Evolutionary conservation across 2,329 filamentous ascomycete species (phyloP).

Genomic region (Ceratocystis lukuohia): DNA sequence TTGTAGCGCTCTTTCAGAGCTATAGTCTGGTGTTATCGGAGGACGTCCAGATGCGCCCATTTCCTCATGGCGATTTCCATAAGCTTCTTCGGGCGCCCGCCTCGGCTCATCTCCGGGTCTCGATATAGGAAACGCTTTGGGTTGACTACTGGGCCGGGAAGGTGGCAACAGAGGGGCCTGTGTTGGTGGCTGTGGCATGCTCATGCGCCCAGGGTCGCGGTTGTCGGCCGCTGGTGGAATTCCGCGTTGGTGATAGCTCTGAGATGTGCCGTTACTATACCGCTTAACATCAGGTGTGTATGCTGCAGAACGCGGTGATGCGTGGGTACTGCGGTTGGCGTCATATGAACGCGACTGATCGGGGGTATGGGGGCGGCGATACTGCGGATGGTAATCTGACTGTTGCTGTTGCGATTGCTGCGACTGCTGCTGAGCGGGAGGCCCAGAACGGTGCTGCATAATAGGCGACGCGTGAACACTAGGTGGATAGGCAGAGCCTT

Average conservation of each 20-base stretch:
- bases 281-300: slow-evolving; percentile 46
- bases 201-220: slow-evolving; percentile 28
- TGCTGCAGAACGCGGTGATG: slow-evolving; percentile 35
- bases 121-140: slow-evolving; percentile 34
- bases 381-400: slow-evolving; percentile 44
- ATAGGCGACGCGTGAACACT: slow-evolving; percentile 43
- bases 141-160: slow-evolving; percentile 39
- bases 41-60: slow-evolving; percentile 24
- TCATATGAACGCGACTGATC: slow-evolving; percentile 48
- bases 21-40: slow-evolving; percentile 35
- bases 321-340: slow-evolving; percentile 32
- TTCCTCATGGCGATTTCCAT: slow-evolving; percentile 37
- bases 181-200: slow-evolving; percentile 13
- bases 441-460: slow-evolving; percentile 30
- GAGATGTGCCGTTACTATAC: slow-evolving; percentile 40
- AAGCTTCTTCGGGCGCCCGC: slow-evolving; percentile 33
- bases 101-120: slow-evolving; percentile 32
- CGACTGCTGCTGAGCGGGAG: background rate
- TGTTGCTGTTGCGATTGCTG: slow-evolving; percentile 4
- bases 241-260: slow-evolving; percentile 39
- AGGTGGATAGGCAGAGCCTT: slow-evolving; percentile 34
- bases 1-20: slow-evolving; percentile 35
- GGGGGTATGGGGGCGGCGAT: slow-evolving; percentile 58
- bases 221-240: slow-evolving; percentile 34
- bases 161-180: slow-evolving; percentile 29